Percentiles rank a stretch among this genome's conserved stretches.
Conservation (phyloP, 805 yeast species). For the Aciculoconidium aculeatum region DNA sequence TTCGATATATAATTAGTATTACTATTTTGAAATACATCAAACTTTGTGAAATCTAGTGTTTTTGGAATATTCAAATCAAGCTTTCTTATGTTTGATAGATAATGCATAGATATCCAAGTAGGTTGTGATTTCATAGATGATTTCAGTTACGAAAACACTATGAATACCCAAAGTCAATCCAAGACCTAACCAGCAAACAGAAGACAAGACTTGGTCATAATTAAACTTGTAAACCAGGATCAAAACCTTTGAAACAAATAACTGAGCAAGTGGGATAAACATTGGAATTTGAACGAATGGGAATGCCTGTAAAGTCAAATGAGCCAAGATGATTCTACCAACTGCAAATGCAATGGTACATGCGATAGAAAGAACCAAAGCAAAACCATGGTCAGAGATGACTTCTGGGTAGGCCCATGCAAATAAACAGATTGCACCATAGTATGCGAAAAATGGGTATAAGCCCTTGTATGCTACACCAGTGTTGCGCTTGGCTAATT, state of each 20-base stretch:
- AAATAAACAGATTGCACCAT: conserved; percentile 42
- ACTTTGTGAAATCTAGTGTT: no score
- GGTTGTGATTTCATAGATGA: conserved; percentile 71
- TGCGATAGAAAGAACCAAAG: conserved; percentile 67
- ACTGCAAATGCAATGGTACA: conserved; percentile 75
- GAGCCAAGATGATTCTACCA: conserved; percentile 87
- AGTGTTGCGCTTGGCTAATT: conserved; percentile 31
- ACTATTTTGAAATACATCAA: no score
- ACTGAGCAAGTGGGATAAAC: conserved; percentile 55
- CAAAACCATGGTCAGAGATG: conserved; percentile 40
- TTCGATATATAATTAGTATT: no score
- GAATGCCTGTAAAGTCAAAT: conserved; percentile 72
- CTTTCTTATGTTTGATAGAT: conserved; percentile 73
- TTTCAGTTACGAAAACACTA: conserved; percentile 66
- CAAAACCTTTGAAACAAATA: conserved; percentile 28
- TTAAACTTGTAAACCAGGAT: conserved; percentile 33
- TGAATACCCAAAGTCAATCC: conserved; percentile 66
- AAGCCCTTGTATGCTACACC: conserved; percentile 46
- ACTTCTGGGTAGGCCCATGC: conserved; percentile 47
- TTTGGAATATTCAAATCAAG: no score
- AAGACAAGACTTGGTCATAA: conserved; percentile 38
- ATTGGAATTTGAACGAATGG: conserved; percentile 70
- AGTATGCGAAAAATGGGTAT: conserved; percentile 60
- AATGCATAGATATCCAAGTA: conserved; percentile 84
- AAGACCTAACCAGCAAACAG: conserved; percentile 59